phyloP scores from a whole-genome alignment of 2,329 filamentous ascomycete genomes.

The Penicillium digitatum region DNA sequence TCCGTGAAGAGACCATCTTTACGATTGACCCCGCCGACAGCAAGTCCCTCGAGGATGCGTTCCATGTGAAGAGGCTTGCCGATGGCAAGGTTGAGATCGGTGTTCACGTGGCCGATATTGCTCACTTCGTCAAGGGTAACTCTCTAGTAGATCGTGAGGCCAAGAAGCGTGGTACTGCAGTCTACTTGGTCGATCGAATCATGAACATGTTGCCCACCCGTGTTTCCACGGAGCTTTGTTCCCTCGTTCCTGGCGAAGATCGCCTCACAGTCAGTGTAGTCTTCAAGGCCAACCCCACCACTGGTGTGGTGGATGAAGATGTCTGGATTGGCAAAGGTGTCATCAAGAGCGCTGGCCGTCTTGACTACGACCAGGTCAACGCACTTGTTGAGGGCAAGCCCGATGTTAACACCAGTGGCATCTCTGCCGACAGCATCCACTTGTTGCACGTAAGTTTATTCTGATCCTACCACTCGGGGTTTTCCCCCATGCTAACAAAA shows the following conservation, averaged over 20 bases:
- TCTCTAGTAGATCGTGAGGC: constrained; percentile 94
- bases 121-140: constrained; percentile 95
- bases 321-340: constrained; percentile 92
- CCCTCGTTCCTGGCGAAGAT: constrained; percentile 79
- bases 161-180: constrained; percentile 94
- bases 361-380: constrained; percentile 83
- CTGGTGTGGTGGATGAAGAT: constrained; percentile 78
- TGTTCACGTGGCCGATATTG: constrained; percentile 89
- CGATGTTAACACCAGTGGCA: constrained; percentile 60
- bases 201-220: constrained; percentile 83
- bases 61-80: constrained; percentile 79
- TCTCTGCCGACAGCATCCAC: constrained; percentile 71
- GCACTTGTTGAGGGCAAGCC: constrained; percentile 65
- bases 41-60: constrained; percentile 83
- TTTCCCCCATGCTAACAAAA: not conserved
- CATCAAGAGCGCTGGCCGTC: constrained; percentile 83
- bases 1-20: constrained; percentile 82
- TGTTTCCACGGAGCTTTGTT: constrained; percentile 82
- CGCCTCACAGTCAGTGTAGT: constrained; percentile 88
- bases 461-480: not conserved
- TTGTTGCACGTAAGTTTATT: constrained; percentile 63
- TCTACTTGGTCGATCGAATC: constrained; percentile 87
- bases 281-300: constrained; percentile 81
- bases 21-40: constrained; percentile 88
- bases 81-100: constrained; percentile 91